Percentiles rank a stretch among this genome's conserved stretches.
Conservation (phyloP, 495 filamentous ascomycete species). For the Podospora didyma region DNA sequence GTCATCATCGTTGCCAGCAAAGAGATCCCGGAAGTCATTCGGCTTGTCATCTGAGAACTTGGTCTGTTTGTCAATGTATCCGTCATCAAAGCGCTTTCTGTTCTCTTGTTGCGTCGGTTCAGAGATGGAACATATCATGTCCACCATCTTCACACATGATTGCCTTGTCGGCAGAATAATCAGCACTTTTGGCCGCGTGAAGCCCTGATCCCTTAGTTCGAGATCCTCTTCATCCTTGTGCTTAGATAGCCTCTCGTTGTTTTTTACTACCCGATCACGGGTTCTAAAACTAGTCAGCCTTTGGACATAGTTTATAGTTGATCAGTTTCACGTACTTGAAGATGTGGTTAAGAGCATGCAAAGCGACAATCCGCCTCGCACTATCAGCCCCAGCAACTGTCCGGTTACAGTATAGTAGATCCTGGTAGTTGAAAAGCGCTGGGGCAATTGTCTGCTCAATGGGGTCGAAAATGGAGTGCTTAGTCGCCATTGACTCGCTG, state of each 20-base stretch:
- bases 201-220: slow-evolving; percentile 90
- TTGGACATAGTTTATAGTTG: background rate
- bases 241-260: slow-evolving; percentile 70
- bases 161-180: slow-evolving; percentile 85
- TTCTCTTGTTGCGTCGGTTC: slow-evolving; percentile 92
- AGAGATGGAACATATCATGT: slow-evolving; percentile 67
- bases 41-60: slow-evolving; percentile 71
- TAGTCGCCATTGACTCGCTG: slow-evolving; percentile 23
- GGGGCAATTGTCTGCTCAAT: slow-evolving; percentile 53
- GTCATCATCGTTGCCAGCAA: slow-evolving; percentile 92
- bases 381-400: slow-evolving; percentile 58
- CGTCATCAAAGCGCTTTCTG: slow-evolving; percentile 82
- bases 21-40: slow-evolving; percentile 84
- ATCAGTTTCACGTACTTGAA: slow-evolving; percentile 57
- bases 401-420: slow-evolving; percentile 73
- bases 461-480: slow-evolving; percentile 41
- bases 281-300: slow-evolving; percentile 49
- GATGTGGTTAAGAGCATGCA: slow-evolving; percentile 86
- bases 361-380: slow-evolving; percentile 66
- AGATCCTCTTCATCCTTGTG: slow-evolving; percentile 53
- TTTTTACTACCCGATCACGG: slow-evolving; percentile 85
- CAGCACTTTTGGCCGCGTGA: slow-evolving; percentile 89
- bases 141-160: slow-evolving; percentile 71
- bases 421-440: slow-evolving; percentile 71
- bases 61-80: slow-evolving; percentile 62